A percentile compares a stretch with the other conserved stretches of the same genome.
These are phyloP conservation scores for Suillus spraguei DNA, from an alignment of 768 basidiomycete genomes.

Conservation along the genomic window DNA sequence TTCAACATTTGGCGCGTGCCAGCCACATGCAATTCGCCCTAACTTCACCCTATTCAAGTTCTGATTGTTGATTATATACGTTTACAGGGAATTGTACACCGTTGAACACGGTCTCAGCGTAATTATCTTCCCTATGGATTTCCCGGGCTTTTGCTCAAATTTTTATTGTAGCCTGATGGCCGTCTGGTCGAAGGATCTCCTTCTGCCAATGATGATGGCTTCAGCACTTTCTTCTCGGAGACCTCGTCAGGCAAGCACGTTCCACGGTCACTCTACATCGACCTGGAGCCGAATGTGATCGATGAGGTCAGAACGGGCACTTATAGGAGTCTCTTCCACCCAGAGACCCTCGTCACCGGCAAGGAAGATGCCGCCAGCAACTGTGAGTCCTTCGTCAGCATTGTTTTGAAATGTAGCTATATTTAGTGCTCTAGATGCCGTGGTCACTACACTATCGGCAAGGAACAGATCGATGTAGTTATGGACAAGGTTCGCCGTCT, in stretches of 20 bases:
- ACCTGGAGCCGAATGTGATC: constrained; percentile 96
- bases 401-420: constrained; percentile 4
- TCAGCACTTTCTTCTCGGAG: constrained; percentile 99
- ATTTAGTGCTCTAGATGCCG: constrained; percentile 71
- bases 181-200: constrained; percentile 81
- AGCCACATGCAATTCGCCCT: constrained; percentile 20
- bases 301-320: constrained; percentile 96
- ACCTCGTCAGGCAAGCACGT: constrained; percentile 96
- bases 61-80: constrained; percentile 21
- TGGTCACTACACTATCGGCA: constrained; percentile 98
- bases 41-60: not conserved
- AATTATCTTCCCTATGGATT: constrained; percentile 23
- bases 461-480: constrained; percentile 95
- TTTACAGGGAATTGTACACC: constrained; percentile 92
- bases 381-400: constrained; percentile 53
- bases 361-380: constrained; percentile 99
- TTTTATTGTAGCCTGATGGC: constrained; percentile 80
- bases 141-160: constrained; percentile 21
- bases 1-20: constrained; percentile 5
- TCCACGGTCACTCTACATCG: constrained; percentile 95
- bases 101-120: constrained; percentile 98
- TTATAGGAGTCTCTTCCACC: constrained; percentile 98
- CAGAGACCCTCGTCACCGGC: constrained; percentile 96
- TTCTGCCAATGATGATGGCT: constrained; percentile 82
- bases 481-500: constrained; percentile 95